Evolutionary conservation across 176 grass and related monocot species (phyloP).

Genomic region (Oryza nivara): DNA sequence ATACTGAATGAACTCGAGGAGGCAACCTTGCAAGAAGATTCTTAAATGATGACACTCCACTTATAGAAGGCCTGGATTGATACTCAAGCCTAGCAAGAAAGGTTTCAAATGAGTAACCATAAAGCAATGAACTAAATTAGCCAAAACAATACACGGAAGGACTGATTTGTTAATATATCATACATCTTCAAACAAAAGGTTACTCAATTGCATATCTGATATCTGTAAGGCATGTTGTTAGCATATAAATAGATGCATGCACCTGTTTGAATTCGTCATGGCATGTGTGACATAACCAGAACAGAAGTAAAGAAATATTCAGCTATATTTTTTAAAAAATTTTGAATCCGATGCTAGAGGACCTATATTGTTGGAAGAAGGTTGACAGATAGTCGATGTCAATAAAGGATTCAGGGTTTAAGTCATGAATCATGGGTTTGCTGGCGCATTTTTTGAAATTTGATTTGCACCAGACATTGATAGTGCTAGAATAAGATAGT

Average conservation of each 20-base stretch:
- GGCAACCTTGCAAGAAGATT: conserved; percentile 81
- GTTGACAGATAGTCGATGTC: background rate
- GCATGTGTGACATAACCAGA: conserved; percentile 6
- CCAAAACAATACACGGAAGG: background rate
- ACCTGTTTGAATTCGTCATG: conserved; percentile 17
- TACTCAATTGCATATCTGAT: conserved; percentile 11
- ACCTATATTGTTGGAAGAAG: conserved; percentile 18
- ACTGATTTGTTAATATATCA: conserved; percentile 24
- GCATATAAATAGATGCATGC: background rate
- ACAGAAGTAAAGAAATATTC: background rate
- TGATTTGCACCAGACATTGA: background rate
- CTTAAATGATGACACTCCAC: conserved; percentile 84
- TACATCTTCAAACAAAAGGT: conserved; percentile 15
- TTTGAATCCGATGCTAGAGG: background rate
- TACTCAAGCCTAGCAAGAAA: conserved; percentile 81
- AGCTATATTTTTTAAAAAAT: background rate
- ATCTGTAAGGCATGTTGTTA: background rate
- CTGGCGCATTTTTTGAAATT: background rate
- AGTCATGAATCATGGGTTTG: background rate
- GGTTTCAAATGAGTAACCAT: conserved; percentile 9
- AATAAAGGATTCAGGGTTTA: background rate
- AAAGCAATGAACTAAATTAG: conserved; percentile 4
- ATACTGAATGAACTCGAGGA: conserved; percentile 85
- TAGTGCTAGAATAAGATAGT: background rate
- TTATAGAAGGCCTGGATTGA: conserved; percentile 75